Evolutionary conservation across 495 filamentous ascomycete genomes (phyloP).

Genomic region (Poronia punctata): DNA sequence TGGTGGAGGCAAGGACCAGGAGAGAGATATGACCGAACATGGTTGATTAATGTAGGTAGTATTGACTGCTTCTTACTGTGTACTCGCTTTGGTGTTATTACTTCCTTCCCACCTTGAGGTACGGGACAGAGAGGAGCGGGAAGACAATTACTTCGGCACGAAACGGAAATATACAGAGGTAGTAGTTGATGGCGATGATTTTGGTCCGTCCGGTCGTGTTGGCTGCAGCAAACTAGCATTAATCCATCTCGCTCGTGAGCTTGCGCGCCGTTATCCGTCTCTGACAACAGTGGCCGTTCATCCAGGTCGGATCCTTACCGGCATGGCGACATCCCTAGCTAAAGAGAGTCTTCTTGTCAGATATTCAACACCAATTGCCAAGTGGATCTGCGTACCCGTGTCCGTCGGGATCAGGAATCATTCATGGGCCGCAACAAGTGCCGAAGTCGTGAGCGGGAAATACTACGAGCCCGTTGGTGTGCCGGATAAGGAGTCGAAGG

Average conservation of each 20-base stretch:
- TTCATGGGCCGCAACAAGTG: slow-evolving; percentile 9
- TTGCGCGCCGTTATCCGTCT: slow-evolving; percentile 49
- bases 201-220: slow-evolving; percentile 23
- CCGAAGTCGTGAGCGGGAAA: slow-evolving; percentile 4
- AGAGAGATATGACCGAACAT: too few species aligned
- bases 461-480: slow-evolving; percentile 14
- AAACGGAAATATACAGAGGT: too few species aligned
- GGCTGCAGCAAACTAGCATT: slow-evolving; percentile 60
- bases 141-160: too few species aligned
- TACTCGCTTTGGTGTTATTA: too few species aligned
- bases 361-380: neutral
- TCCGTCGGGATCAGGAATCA: slow-evolving; percentile 3
- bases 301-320: slow-evolving; percentile 39
- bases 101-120: too few species aligned
- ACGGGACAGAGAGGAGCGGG: too few species aligned
- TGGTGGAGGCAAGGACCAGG: too few species aligned
- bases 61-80: too few species aligned
- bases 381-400: slow-evolving; percentile 1
- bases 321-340: slow-evolving; percentile 2
- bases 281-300: slow-evolving; percentile 53
- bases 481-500: neutral
- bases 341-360: slow-evolving; percentile 7
- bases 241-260: slow-evolving; percentile 49
- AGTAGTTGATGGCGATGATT: slow-evolving; percentile 15
- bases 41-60: too few species aligned